These are phyloP conservation scores for Cornus kousa DNA, from an alignment of 148 eudicot species.

Conservation along the genomic window DNA sequence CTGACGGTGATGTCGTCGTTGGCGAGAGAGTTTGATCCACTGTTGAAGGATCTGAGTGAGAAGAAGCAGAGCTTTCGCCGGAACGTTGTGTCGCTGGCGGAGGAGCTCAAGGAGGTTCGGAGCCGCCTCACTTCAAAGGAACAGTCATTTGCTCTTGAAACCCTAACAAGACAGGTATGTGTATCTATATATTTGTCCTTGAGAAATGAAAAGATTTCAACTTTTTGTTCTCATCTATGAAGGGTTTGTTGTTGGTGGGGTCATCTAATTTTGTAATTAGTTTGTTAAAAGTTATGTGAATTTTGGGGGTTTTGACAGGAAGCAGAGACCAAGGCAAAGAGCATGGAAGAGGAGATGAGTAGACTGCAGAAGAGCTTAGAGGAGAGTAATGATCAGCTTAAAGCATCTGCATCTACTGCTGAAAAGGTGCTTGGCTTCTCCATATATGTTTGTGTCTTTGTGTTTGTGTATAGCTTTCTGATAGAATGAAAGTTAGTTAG, in stretches of 20 bases:
- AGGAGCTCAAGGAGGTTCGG: constrained; percentile 86
- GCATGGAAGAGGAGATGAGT: constrained; percentile 62
- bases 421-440: constrained; percentile 46
- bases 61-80: constrained; percentile 72
- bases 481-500: not conserved
- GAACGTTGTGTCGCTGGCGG: constrained; percentile 78
- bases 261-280: constrained; percentile 7
- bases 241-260: constrained; percentile 29
- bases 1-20: constrained; percentile 8
- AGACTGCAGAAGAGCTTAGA: constrained; percentile 72
- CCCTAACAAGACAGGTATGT: constrained; percentile 73
- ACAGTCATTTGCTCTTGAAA: constrained; percentile 60
- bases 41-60: constrained; percentile 86
- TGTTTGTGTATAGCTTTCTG: not conserved
- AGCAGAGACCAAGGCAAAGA: constrained; percentile 77
- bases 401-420: constrained; percentile 57
- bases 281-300: not conserved
- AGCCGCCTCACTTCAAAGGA: constrained; percentile 66
- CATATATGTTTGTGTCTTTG: not conserved
- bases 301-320: constrained; percentile 42
- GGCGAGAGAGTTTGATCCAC: constrained; percentile 57
- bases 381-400: constrained; percentile 65
- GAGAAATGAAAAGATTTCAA: constrained; percentile 34
- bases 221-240: constrained; percentile 29
- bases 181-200: not conserved